These are phyloP conservation scores for Malassezia cuniculi DNA, from an alignment of 1,284 basidiomycete genomes.

Conservation along the genomic window DNA sequence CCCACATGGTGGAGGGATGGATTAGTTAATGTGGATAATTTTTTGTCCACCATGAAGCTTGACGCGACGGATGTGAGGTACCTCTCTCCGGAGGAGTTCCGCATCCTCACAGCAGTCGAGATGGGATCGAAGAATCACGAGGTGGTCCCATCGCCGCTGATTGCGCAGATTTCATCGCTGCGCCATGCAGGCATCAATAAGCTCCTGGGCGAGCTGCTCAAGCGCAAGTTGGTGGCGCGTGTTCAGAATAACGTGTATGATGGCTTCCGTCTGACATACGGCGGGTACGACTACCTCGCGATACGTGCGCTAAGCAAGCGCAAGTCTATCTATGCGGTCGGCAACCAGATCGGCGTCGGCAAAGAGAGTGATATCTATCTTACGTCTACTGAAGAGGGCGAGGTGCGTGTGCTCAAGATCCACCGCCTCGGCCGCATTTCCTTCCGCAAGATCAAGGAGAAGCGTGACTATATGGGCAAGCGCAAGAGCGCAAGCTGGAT, in stretches of 20 bases:
- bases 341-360: constrained; percentile 93
- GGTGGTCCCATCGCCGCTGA: constrained; percentile 74
- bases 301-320: constrained; percentile 76
- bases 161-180: constrained; percentile 80
- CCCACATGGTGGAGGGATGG: background rate
- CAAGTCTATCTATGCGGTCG: constrained; percentile 51
- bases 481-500: constrained; percentile 95
- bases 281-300: constrained; percentile 89
- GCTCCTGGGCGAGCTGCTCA: constrained; percentile 73
- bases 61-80: constrained; percentile 91
- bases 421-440: constrained; percentile 88
- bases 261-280: constrained; percentile 90
- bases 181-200: constrained; percentile 88
- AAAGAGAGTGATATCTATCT: constrained; percentile 97
- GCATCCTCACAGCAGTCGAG: constrained; percentile 87
- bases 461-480: constrained; percentile 91
- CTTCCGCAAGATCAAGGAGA: constrained; percentile 90
- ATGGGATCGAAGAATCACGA: constrained; percentile 98
- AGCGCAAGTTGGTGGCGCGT: constrained; percentile 74
- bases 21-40: constrained; percentile 1
- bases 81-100: constrained; percentile 79
- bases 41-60: constrained; percentile 56
- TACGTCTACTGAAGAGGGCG: constrained; percentile 68
- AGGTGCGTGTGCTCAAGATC: constrained; percentile 78
- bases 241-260: constrained; percentile 92